Evolutionary conservation across 345 rosid genomes (phyloP).

Genomic region (Pistacia atlantica): DNA sequence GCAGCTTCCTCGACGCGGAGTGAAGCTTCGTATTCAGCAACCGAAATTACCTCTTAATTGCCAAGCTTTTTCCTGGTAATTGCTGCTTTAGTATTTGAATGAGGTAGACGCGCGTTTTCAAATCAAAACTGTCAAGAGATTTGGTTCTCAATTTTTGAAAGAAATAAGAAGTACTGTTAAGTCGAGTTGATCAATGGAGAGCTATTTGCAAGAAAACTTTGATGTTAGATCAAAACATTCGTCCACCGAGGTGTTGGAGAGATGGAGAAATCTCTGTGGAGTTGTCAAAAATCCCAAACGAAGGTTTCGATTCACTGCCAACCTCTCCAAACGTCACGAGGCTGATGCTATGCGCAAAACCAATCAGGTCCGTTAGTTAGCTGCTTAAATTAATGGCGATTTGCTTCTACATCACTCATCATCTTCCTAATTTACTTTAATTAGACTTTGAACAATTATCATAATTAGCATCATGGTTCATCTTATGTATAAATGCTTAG

Average conservation of each 20-base stretch:
- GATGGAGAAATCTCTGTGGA: slow-evolving; percentile 72
- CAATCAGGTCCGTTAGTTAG: slow-evolving; percentile 51
- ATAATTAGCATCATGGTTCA: no score
- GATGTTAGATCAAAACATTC: slow-evolving; percentile 72
- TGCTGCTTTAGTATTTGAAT: background rate
- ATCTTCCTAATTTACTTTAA: background rate
- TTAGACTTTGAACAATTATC: no score
- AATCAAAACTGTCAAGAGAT: no score
- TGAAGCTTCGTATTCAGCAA: no score
- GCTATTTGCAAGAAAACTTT: slow-evolving; percentile 62
- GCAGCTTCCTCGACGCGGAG: no score
- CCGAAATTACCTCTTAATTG: no score
- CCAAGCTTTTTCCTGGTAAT: background rate
- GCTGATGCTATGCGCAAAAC: slow-evolving; percentile 89
- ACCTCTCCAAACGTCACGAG: slow-evolving; percentile 81
- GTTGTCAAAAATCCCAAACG: slow-evolving; percentile 89
- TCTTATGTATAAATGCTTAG: no score
- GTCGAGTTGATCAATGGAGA: slow-evolving; percentile 48
- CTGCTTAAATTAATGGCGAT: background rate
- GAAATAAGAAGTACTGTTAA: background rate
- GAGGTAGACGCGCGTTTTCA: no score
- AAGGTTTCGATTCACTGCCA: slow-evolving; percentile 83
- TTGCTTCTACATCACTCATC: background rate
- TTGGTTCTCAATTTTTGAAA: background rate
- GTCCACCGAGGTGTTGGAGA: slow-evolving; percentile 59